Evolutionary conservation across 257 asterid genomes (phyloP), one percentile per base, ranked within the genome.

Genomic region (Rubia yunnanensis): DNA sequence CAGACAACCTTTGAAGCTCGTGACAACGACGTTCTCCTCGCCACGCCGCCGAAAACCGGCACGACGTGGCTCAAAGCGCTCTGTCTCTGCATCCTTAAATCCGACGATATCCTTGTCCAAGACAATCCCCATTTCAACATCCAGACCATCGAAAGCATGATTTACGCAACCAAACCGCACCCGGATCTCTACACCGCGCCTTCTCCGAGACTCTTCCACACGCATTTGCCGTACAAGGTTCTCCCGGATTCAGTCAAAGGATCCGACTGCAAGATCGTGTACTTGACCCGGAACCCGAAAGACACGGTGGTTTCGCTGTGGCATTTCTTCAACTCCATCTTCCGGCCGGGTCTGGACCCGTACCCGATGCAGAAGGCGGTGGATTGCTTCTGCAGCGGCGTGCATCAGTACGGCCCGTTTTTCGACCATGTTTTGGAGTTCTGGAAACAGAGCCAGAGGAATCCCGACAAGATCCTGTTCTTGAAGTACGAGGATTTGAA

Each of bases 21-120:
- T 26, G 10, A 28, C 18, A 74, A 74, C 5, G 84, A 80, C 24
- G 63, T 77, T 27, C 39, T 80, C 48, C 41, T 80, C 44, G 82
- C 80, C 57, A 76, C 82, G 44, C 50, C 74, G 26, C 70, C 71
- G 17, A 77, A 80, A 67, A 74, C 82, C 46, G 85, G 85, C 61
- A 77, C 85, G 0, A 77, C 80, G 46, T 80, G 82, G 85, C 82
- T 71, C 70, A 79, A 80, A 38, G 77, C 84, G 9, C 79, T 80
- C 23, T 76, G 76, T 22, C 63, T 73, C 13, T 62, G 70, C 64
- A 70, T 79, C 22, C 39, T 73, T 32, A 50, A 68, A 22, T 72
- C 69, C 10, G 62, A 66, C 11, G 46, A 69, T 13, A 39, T 79
- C 44, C 55, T 79, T 54, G 49, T 50, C 8, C 57, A 70, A 67